Evolutionary conservation across 345 rosid species (phyloP).

Genomic region (Punica granatum): DNA sequence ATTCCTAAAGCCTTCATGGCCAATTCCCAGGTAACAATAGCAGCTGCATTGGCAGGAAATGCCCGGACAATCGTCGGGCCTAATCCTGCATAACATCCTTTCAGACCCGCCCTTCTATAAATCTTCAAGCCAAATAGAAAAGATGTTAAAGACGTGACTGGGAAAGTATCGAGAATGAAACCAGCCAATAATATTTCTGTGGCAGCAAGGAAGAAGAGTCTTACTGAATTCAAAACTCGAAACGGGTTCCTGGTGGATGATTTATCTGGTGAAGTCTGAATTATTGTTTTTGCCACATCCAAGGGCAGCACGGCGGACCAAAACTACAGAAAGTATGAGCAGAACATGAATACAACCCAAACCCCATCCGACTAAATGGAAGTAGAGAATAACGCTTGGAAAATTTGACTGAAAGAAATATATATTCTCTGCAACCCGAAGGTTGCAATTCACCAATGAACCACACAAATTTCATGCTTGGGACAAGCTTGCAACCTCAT

Average conservation of each 20-base stretch:
- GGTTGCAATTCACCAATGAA: background rate
- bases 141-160: background rate
- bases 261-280: constrained; percentile 68
- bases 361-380: background rate
- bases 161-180: background rate
- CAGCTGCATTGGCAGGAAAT: constrained; percentile 96
- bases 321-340: constrained; percentile 30
- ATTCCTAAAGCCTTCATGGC: constrained; percentile 71
- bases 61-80: constrained; percentile 83
- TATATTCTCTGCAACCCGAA: background rate
- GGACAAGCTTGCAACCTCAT: background rate
- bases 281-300: constrained; percentile 89
- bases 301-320: constrained; percentile 81
- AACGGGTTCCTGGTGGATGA: constrained; percentile 59
- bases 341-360: background rate
- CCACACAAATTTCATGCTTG: background rate
- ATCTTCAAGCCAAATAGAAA: constrained; percentile 29
- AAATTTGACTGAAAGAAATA: background rate
- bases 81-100: constrained; percentile 84
- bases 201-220: background rate
- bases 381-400: background rate
- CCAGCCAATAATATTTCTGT: background rate
- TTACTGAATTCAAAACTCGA: constrained; percentile 57
- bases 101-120: constrained; percentile 64
- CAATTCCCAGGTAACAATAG: constrained; percentile 94